Conservation (phyloP, 352 stramenopile species). For the Phytopythium mirpurense region DNA sequence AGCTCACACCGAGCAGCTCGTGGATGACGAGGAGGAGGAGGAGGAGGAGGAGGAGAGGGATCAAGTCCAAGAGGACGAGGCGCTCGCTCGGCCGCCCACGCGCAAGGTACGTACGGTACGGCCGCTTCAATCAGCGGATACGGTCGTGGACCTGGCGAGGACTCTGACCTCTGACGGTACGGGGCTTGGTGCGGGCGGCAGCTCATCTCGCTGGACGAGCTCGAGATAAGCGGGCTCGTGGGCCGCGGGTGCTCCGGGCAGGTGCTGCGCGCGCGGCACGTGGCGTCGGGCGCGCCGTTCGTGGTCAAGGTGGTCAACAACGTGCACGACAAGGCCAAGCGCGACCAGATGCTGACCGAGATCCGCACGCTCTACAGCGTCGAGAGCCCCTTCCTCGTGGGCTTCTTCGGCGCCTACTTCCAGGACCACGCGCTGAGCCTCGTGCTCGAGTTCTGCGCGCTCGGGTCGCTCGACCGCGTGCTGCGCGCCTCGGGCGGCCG, state of each 20-base stretch:
- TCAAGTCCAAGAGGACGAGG: no score
- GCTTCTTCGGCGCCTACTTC: slow-evolving; percentile 71
- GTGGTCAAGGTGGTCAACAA: slow-evolving; percentile 73
- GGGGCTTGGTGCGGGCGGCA: no score
- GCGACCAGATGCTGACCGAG: slow-evolving; percentile 71
- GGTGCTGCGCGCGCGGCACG: slow-evolving; percentile 51
- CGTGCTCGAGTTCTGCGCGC: slow-evolving; percentile 59
- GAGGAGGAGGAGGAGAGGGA: no score
- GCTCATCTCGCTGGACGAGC: slow-evolving; percentile 42
- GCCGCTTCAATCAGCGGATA: no score
- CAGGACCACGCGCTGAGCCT: slow-evolving; percentile 64
- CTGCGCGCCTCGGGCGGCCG: slow-evolving; percentile 9
- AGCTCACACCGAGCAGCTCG: slow-evolving; percentile 7
- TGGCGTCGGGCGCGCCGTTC: slow-evolving; percentile 29
- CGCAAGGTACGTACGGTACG: slow-evolving; percentile 4
- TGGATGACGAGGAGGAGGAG: slow-evolving; percentile 17
- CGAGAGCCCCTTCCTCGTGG: slow-evolving; percentile 55
- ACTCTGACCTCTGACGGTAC: no score
- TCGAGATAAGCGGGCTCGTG: slow-evolving; percentile 46
- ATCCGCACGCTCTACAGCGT: slow-evolving; percentile 75
- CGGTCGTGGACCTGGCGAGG: no score
- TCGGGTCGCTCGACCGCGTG: slow-evolving; percentile 50
- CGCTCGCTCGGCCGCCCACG: slow-evolving; percentile 3
- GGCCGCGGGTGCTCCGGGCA: slow-evolving; percentile 60
- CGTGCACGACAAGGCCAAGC: slow-evolving; percentile 72